These are phyloP conservation scores for Penicillium mononematosum DNA, from an alignment of 495 filamentous ascomycete genomes.

Conservation along the genomic window DNA sequence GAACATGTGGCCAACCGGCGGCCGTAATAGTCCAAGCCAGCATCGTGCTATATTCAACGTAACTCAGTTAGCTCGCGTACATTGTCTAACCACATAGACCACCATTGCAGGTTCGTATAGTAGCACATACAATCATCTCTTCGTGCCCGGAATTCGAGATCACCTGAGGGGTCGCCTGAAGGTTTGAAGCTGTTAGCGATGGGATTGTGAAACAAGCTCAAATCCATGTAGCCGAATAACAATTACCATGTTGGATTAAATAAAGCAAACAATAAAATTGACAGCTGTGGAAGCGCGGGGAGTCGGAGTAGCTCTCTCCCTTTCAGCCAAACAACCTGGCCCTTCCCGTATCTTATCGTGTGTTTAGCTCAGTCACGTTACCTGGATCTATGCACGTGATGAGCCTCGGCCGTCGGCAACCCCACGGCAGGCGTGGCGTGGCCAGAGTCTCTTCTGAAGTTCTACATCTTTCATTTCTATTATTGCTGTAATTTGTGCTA, in stretches of 20 bases:
- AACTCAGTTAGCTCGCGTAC: constrained; percentile 12
- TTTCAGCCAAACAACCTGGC: constrained; percentile 33
- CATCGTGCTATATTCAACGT: constrained; percentile 71
- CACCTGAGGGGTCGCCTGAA: constrained; percentile 67
- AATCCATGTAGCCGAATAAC: not conserved
- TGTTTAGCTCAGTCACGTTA: constrained; percentile 25
- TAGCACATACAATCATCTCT: constrained; percentile 94
- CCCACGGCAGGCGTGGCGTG: constrained; percentile 19
- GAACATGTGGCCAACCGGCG: constrained; percentile 95
- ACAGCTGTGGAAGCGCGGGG: constrained; percentile 9
- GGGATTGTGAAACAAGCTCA: not conserved
- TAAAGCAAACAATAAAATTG: constrained; percentile 5
- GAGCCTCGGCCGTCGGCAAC: constrained; percentile 35
- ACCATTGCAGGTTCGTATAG: constrained; percentile 10
- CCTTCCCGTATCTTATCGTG: constrained; percentile 44
- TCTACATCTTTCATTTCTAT: not conserved
- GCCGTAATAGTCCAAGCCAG: constrained; percentile 97
- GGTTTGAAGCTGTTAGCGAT: constrained; percentile 22
- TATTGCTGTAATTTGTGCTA: not conserved
- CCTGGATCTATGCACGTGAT: constrained; percentile 13
- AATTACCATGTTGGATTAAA: constrained; percentile 23
- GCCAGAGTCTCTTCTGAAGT: not conserved
- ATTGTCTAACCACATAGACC: not conserved
- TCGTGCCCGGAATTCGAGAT: constrained; percentile 92
- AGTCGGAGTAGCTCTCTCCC: constrained; percentile 6